A percentile compares a stretch with the other conserved stretches of the same genome.
Conservation (phyloP, 345 rosid species). For the Eutrema heterophyllum region DNA sequence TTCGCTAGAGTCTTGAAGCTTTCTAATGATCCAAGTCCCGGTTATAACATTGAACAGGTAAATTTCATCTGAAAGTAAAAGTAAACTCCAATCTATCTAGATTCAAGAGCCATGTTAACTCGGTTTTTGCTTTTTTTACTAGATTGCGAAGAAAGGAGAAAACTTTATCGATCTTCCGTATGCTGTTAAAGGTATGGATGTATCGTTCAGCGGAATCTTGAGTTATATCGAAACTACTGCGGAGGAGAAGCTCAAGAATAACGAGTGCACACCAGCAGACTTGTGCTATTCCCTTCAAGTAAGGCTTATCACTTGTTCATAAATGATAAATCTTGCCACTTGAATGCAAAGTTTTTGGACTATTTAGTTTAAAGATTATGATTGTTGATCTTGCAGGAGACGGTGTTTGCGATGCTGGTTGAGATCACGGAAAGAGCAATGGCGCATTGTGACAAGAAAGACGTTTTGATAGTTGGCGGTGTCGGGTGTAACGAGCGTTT, state of each 20-base stretch:
- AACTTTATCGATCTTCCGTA: constrained; percentile 85
- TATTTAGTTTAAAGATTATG: too few species aligned
- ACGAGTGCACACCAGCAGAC: constrained; percentile 88
- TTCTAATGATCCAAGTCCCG: constrained; percentile 99
- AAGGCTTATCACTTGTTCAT: too few species aligned
- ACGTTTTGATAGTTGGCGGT: constrained; percentile 90
- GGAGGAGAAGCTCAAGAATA: constrained; percentile 73
- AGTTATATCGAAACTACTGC: constrained; percentile 85
- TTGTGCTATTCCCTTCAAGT: constrained; percentile 90
- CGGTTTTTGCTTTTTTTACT: constrained; percentile 6
- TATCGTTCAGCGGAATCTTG: constrained; percentile 90
- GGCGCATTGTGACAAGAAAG: constrained; percentile 95
- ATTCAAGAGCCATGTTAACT: neutral
- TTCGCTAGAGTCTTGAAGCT: constrained; percentile 85
- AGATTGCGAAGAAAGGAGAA: constrained; percentile 97
- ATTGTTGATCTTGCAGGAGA: constrained; percentile 72
- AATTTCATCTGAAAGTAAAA: too few species aligned
- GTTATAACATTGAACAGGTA: constrained; percentile 98
- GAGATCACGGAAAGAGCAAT: constrained; percentile 95
- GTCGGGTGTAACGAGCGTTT: constrained; percentile 94
- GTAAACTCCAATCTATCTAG: too few species aligned
- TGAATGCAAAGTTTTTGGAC: too few species aligned
- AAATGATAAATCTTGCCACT: too few species aligned
- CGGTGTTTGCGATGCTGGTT: constrained; percentile 92
- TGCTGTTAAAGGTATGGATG: constrained; percentile 98